A percentile compares a stretch with the other conserved stretches of the same genome.
Evolutionary conservation across 2,329 filamentous ascomycete species (phyloP).

Genomic region (Colletotrichum brevisporum): DNA sequence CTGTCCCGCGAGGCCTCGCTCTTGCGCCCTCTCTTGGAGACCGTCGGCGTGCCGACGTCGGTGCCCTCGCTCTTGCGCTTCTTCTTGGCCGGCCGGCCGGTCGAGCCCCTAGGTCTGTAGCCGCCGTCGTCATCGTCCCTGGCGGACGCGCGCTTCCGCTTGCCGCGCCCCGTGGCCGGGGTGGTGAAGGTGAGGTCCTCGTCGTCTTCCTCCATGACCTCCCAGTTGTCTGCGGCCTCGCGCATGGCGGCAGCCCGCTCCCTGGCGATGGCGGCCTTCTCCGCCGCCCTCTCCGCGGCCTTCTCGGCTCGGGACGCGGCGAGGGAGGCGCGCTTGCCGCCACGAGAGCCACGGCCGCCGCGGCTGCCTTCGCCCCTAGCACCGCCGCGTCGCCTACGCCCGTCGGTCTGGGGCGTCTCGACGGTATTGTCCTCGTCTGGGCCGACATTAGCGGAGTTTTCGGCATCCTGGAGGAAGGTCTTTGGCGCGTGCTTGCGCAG

Average conservation of each 20-base stretch:
- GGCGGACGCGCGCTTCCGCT: constrained; percentile 61
- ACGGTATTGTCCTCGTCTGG: constrained; percentile 57
- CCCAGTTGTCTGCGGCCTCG: constrained; percentile 45
- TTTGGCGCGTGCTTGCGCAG: constrained; percentile 87
- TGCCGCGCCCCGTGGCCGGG: constrained; percentile 51
- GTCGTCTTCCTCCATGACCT: constrained; percentile 28
- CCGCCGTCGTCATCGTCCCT: constrained; percentile 67
- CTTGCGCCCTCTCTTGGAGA: constrained; percentile 51
- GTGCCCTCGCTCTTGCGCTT: constrained; percentile 70
- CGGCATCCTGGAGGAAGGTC: constrained; percentile 85
- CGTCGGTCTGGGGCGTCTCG: constrained; percentile 43
- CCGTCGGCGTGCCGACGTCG: constrained; percentile 49
- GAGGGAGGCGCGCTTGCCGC: constrained; percentile 51
- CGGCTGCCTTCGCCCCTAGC: constrained; percentile 33
- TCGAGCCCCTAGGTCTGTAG: constrained; percentile 71
- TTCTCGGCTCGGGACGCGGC: constrained; percentile 48
- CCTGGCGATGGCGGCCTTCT: constrained; percentile 45
- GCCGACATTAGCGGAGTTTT: constrained; percentile 55
- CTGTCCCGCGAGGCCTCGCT: constrained; percentile 41
- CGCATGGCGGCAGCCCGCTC: constrained; percentile 49
- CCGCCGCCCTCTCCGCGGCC: constrained; percentile 55
- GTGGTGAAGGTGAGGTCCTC: constrained; percentile 46
- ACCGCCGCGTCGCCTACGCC: constrained; percentile 43
- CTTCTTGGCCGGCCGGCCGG: constrained; percentile 65
- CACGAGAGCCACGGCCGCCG: constrained; percentile 42